phyloP scores from a whole-genome alignment of 1,284 basidiomycete genomes.

The Sporisorium exsertum region DNA sequence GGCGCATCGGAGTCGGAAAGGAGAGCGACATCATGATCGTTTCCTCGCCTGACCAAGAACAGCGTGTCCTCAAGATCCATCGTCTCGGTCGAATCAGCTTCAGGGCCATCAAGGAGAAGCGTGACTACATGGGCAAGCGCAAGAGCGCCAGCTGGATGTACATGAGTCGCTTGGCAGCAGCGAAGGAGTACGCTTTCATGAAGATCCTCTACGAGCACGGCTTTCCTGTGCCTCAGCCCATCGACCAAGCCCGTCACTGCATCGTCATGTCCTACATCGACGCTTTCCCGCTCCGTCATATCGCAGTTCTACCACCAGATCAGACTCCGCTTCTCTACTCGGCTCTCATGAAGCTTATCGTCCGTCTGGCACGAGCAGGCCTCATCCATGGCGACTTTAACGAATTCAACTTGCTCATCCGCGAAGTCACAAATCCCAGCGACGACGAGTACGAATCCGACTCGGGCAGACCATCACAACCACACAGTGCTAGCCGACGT shows the following conservation, averaged over 20 bases:
- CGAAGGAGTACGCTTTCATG: constrained; percentile 99
- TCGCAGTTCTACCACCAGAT: constrained; percentile 81
- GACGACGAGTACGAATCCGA: constrained; percentile 34
- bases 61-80: constrained; percentile 92
- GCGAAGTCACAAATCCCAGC: constrained; percentile 68
- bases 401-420: constrained; percentile 98
- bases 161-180: constrained; percentile 93
- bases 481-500: constrained; percentile 4
- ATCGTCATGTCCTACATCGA: constrained; percentile 96
- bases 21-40: constrained; percentile 98
- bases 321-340: constrained; percentile 86
- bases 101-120: constrained; percentile 93
- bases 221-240: constrained; percentile 91
- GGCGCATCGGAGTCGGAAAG: constrained; percentile 98
- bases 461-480: constrained; percentile 16
- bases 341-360: constrained; percentile 92
- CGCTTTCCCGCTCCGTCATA: constrained; percentile 95
- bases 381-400: constrained; percentile 99
- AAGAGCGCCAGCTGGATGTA: constrained; percentile 99
- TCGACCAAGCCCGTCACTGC: constrained; percentile 94
- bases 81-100: constrained; percentile 95
- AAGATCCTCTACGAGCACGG: constrained; percentile 94
- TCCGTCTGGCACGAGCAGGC: constrained; percentile 90
- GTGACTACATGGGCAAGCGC: constrained; percentile 95
- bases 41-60: constrained; percentile 82